Evolutionary conservation across 2,329 filamentous ascomycete genomes (phyloP).

Genomic region (Pseudogymnoascus sp.): DNA sequence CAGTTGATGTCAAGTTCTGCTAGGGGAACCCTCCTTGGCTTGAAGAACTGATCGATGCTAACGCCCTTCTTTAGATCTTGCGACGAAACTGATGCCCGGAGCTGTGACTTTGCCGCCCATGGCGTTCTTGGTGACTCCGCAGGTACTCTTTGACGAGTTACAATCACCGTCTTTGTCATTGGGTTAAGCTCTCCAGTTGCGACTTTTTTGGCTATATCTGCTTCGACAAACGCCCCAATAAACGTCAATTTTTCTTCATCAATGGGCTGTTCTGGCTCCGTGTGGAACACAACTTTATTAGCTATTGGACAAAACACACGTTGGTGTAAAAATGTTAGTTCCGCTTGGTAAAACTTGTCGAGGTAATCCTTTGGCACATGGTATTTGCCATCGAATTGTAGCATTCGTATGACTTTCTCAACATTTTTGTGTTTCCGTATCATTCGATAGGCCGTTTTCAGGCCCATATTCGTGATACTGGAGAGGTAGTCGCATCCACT

Average conservation of each 20-base stretch:
- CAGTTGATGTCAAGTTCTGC: constrained; percentile 60
- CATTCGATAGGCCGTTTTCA: constrained; percentile 89
- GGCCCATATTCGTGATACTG: constrained; percentile 72
- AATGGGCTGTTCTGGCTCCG: constrained; percentile 52
- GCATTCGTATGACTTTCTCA: constrained; percentile 70
- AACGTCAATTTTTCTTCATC: constrained; percentile 66
- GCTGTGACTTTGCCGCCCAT: constrained; percentile 15
- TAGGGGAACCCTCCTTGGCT: constrained; percentile 51
- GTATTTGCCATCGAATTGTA: constrained; percentile 84
- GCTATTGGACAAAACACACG: constrained; percentile 80
- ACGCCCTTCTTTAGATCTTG: constrained; percentile 50
- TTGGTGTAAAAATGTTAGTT: constrained; percentile 88
- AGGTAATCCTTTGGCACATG: constrained; percentile 74
- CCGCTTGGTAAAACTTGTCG: constrained; percentile 73
- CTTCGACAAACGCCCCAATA: constrained; percentile 66
- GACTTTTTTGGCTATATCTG: constrained; percentile 62
- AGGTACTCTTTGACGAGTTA: constrained; percentile 24
- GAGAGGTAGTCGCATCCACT: constrained; percentile 95
- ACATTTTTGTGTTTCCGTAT: constrained; percentile 84
- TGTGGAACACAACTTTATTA: constrained; percentile 67
- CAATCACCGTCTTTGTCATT: constrained; percentile 64
- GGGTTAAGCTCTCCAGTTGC: constrained; percentile 79
- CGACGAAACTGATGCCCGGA: constrained; percentile 23
- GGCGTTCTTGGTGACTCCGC: constrained; percentile 14
- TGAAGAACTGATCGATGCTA: constrained; percentile 58